Evolutionary conservation across 805 yeast species (phyloP).

Genomic region (Vanderwaltozyma yarrowii): DNA sequence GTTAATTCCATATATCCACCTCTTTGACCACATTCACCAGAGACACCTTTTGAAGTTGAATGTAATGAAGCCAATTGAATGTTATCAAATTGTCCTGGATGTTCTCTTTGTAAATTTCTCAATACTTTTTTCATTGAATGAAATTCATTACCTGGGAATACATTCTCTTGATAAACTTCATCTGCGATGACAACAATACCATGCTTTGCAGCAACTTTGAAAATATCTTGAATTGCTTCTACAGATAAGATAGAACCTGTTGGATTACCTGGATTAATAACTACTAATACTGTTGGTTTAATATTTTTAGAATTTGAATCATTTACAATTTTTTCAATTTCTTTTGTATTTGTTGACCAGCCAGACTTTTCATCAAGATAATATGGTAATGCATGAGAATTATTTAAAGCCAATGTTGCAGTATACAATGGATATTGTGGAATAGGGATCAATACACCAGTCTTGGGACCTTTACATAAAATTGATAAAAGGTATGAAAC

Average conservation of each 20-base stretch:
- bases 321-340: constrained; percentile 45
- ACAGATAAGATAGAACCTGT: constrained; percentile 76
- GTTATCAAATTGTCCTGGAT: constrained; percentile 46
- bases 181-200: constrained; percentile 88
- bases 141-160: constrained; percentile 66
- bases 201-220: constrained; percentile 72
- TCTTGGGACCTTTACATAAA: constrained; percentile 51
- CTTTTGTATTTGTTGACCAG: constrained; percentile 75
- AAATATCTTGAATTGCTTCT: constrained; percentile 57
- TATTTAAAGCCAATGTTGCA: constrained; percentile 81
- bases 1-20: constrained; percentile 96
- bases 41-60: constrained; percentile 95
- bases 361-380: constrained; percentile 66
- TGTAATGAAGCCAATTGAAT: constrained; percentile 91
- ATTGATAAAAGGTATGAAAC: constrained; percentile 71
- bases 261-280: constrained; percentile 98
- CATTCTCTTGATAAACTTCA: constrained; percentile 94
- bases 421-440: constrained; percentile 98
- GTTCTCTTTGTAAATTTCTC: constrained; percentile 46
- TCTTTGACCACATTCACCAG: constrained; percentile 99
- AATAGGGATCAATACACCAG: constrained; percentile 87
- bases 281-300: constrained; percentile 68
- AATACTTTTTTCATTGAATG: constrained; percentile 76
- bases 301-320: constrained; percentile 43
- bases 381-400: constrained; percentile 78